phyloP scores from a whole-genome alignment of 352 stramenopile genomes.

The Globisporangium barbulae region DNA sequence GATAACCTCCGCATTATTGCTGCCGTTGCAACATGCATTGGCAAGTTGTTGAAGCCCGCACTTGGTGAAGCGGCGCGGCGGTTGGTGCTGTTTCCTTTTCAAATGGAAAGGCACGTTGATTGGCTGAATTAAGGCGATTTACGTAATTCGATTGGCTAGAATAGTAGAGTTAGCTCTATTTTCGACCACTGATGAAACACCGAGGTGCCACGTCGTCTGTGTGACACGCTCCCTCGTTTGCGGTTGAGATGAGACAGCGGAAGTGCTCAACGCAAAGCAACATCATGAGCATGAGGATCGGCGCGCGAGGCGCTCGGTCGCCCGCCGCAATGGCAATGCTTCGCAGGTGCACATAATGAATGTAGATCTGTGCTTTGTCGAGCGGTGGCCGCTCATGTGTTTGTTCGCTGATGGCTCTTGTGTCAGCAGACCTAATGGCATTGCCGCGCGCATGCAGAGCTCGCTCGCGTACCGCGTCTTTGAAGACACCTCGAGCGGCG shows the following conservation, averaged over 20 bases:
- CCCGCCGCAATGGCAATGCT: background rate
- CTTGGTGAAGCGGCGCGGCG: background rate
- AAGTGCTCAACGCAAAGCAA: background rate
- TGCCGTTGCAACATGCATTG: background rate
- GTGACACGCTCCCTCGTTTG: slow-evolving; percentile 4
- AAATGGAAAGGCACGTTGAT: background rate
- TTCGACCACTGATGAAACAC: background rate
- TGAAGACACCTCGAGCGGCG: slow-evolving; percentile 33
- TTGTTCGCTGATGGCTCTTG: background rate
- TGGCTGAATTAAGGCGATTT: background rate
- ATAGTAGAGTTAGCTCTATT: background rate
- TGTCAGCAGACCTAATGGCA: background rate
- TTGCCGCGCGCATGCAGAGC: slow-evolving; percentile 30
- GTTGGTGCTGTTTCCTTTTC: background rate
- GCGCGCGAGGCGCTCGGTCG: background rate
- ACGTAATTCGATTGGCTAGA: background rate
- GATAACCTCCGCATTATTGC: too few species aligned
- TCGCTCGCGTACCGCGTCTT: slow-evolving; percentile 65
- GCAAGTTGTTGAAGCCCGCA: background rate
- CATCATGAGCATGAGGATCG: background rate
- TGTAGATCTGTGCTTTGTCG: background rate
- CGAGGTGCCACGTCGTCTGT: background rate
- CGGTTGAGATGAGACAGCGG: background rate
- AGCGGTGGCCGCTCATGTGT: background rate
- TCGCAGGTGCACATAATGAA: background rate